Percentiles rank a stretch among this genome's conserved stretches.
phyloP scores from a whole-genome alignment of 306 rosid genomes.

The Vigna angularis region DNA sequence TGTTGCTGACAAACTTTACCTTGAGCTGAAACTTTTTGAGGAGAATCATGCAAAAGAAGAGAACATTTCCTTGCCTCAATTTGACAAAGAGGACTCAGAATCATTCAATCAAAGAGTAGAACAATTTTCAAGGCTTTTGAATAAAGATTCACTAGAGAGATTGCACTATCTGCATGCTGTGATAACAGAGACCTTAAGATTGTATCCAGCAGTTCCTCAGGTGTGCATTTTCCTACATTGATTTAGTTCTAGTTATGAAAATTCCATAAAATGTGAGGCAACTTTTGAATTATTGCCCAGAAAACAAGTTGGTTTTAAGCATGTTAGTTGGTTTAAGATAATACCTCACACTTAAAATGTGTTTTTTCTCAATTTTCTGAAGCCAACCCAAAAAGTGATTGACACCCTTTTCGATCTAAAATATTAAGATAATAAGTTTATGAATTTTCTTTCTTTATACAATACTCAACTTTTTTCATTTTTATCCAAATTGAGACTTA shows the following conservation, averaged over 20 bases:
- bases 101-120: slow-evolving; percentile 66
- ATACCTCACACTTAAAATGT: not conserved
- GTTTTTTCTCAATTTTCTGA: not conserved
- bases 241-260: slow-evolving; percentile 17
- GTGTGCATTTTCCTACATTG: slow-evolving; percentile 42
- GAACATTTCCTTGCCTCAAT: slow-evolving; percentile 51
- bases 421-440: too few relatives aligned
- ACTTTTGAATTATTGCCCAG: not conserved
- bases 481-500: too few relatives aligned
- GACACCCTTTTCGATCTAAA: too few relatives aligned
- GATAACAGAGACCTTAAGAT: slow-evolving; percentile 87
- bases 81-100: slow-evolving; percentile 58
- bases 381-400: too few relatives aligned
- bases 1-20: slow-evolving; percentile 76
- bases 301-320: not conserved
- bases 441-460: too few relatives aligned
- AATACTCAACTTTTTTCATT: too few relatives aligned
- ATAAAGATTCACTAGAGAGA: slow-evolving; percentile 71
- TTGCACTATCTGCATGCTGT: slow-evolving; percentile 85
- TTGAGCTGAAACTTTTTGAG: slow-evolving; percentile 74
- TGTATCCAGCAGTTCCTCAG: slow-evolving; percentile 98
- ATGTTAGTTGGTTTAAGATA: too few relatives aligned
- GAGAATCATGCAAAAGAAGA: slow-evolving; percentile 70
- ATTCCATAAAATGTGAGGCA: not conserved
- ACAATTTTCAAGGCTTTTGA: slow-evolving; percentile 67